A percentile compares a stretch with the other conserved stretches of the same genome.
Conservation (phyloP, 768 basidiomycete genomes). For the Rhizopogon sp. region DNA sequence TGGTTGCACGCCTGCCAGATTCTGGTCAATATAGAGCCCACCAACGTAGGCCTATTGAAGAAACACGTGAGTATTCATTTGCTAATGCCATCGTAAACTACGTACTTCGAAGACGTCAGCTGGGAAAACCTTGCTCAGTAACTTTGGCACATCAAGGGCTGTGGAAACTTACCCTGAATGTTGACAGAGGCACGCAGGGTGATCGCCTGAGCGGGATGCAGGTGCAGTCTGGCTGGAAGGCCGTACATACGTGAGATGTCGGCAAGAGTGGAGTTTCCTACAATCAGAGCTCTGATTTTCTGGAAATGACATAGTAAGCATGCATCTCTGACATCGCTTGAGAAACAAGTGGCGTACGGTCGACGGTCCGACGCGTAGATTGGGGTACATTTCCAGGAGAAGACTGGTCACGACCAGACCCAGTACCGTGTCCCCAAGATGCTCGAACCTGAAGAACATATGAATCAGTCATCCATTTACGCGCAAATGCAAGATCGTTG, state of each 20-base stretch:
- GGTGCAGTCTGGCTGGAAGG: conserved; percentile 53
- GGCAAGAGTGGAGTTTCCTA: conserved; percentile 70
- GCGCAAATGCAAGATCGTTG: not conserved
- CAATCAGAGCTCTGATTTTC: conserved; percentile 78
- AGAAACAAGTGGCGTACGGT: conserved; percentile 42
- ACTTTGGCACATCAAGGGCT: not conserved
- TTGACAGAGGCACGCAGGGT: conserved; percentile 63
- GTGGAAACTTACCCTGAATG: conserved; percentile 55
- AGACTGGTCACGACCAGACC: conserved; percentile 62
- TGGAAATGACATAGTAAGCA: conserved; percentile 19
- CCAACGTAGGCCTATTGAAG: conserved; percentile 67
- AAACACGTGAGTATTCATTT: not conserved
- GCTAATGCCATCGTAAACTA: not conserved
- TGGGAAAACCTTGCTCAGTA: conserved; percentile 19
- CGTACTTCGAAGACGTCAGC: conserved; percentile 77
- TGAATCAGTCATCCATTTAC: not conserved
- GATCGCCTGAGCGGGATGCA: conserved; percentile 71
- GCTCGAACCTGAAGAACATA: conserved; percentile 50
- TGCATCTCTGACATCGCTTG: not conserved
- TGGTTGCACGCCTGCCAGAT: conserved; percentile 44
- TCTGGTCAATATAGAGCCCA: conserved; percentile 71
- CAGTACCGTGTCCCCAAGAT: conserved; percentile 73
- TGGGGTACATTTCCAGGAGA: conserved; percentile 59
- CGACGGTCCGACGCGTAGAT: conserved; percentile 70
- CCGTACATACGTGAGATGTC: conserved; percentile 63